These are phyloP conservation scores for Beta lomatogona DNA, from an alignment of 179 eudicot species.

Conservation along the genomic window DNA sequence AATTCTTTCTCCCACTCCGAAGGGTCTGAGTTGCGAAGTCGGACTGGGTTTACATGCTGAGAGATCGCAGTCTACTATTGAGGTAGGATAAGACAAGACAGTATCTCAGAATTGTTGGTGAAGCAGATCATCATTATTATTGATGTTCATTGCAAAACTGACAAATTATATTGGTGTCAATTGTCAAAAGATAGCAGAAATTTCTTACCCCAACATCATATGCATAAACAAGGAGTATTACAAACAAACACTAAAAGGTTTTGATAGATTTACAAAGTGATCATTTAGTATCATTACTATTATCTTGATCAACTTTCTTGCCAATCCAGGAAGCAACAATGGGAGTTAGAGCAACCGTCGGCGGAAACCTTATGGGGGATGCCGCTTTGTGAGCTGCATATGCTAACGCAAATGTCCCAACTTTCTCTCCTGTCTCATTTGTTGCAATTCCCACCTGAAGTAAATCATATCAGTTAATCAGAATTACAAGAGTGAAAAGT, in stretches of 20 bases:
- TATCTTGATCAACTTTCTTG: constrained; percentile 61
- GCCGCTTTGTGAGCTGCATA: constrained; percentile 99
- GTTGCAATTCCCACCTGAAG: constrained; percentile 71
- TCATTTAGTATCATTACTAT: not conserved
- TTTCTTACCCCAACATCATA: not conserved
- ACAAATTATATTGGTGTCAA: too few relatives aligned
- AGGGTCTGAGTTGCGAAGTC: too few relatives aligned
- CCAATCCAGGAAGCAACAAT: constrained; percentile 92
- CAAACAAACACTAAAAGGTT: not conserved
- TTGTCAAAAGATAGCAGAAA: too few relatives aligned
- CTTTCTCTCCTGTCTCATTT: constrained; percentile 81
- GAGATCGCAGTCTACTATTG: too few relatives aligned
- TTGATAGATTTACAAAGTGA: not conserved
- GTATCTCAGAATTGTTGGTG: too few relatives aligned
- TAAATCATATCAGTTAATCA: too few relatives aligned
- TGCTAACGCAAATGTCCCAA: constrained; percentile 93
- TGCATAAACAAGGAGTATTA: not conserved
- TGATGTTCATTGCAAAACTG: too few relatives aligned
- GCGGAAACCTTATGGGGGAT: constrained; percentile 93
- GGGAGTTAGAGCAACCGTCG: constrained; percentile 95
- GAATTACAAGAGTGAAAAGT: not conserved
- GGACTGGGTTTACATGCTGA: too few relatives aligned
- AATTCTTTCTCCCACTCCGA: too few relatives aligned
- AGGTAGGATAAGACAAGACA: too few relatives aligned
- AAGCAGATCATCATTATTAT: too few relatives aligned